Base-by-base conservation (phyloP, 257 asterid genomes). In the Fraxinus anomala region DNA sequence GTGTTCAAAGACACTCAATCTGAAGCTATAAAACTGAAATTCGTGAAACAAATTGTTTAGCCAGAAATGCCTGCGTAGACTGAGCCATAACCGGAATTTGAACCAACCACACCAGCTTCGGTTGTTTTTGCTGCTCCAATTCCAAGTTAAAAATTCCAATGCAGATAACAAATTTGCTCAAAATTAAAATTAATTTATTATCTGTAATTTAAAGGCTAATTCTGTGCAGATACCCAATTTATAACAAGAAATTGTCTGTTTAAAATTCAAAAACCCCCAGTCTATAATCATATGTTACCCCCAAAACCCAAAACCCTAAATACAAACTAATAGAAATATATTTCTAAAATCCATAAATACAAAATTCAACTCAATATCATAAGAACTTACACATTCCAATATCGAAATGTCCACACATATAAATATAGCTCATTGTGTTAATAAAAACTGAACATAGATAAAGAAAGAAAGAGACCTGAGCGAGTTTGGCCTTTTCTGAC, bases 401-500 rank as follows among this genome's bases (percentile, higher is more conserved):
- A 12, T 59, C 31, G 17, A 54, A 75, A 76, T 74, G 61, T 77
- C 31, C 56, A 73, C 11, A 76, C 59, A 40, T 79, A 75, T 21
- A 73, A 69, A 31, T 9, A 61, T 26, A 30, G 26, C 26, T 33
- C 73, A 63, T 68, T 34, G 76, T 12, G 67, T 23, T 24, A 65
- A 44, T 26, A 73, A 31, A 70, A 71, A 72, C 17, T 39, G 34
- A 31, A 72, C 23, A 31, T 39, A 26, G 39, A 76, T 34, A 61
- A 11, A 68, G 56, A 74, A 34, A 44, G 79, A 68, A 54, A 73
- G 73, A 73, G 16, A 96, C 99, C 99, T 93, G 99, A 77, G 92
- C 93, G 47, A 93, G 97, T 69, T 96, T 96, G 21, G 91, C 94
- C 84, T 91, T 88, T 39, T 93, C 97, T 6, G 93, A 83, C 37